Conservation (phyloP, 2,329 filamentous ascomycete genomes). For the Sporothrix inflata region DNA sequence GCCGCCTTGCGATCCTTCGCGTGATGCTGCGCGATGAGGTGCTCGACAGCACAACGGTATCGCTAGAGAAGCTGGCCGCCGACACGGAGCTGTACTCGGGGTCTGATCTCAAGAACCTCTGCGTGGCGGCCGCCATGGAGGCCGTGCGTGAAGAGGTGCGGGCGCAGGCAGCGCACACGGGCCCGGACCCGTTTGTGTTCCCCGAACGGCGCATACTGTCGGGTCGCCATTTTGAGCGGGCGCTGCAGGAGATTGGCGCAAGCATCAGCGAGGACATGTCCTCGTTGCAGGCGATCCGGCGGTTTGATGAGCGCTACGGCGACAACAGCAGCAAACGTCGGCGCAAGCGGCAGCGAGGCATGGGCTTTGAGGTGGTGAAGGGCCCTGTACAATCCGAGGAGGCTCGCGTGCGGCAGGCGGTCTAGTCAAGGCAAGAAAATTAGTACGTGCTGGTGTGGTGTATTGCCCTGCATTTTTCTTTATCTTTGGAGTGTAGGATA, state of each 20-base stretch:
- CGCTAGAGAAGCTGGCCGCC: constrained; percentile 64
- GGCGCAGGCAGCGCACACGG: constrained; percentile 40
- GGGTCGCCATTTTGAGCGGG: constrained; percentile 77
- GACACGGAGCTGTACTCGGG: constrained; percentile 79
- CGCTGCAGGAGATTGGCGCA: constrained; percentile 84
- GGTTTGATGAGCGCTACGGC: constrained; percentile 95
- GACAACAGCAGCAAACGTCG: constrained; percentile 72
- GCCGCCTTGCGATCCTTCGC: constrained; percentile 63
- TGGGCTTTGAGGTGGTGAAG: constrained; percentile 61
- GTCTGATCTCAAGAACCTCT: constrained; percentile 81
- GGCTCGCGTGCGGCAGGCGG: constrained; percentile 47
- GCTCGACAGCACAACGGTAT: constrained; percentile 60
- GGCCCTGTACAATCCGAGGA: constrained; percentile 48
- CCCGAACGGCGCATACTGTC: constrained; percentile 70
- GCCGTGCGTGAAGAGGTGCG: constrained; percentile 74
- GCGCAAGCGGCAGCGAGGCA: constrained; percentile 58
- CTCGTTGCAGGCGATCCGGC: constrained; percentile 80
- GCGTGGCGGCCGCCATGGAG: constrained; percentile 76
- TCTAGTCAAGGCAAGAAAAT: neutral
- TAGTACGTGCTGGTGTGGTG: neutral
- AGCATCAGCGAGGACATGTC: constrained; percentile 95
- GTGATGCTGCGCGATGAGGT: constrained; percentile 72
- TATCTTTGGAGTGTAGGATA: neutral
- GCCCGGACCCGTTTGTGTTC: constrained; percentile 58
- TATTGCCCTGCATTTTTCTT: neutral